Conservation (phyloP, 2,329 filamentous ascomycete species). For the Penicillium aurantiogriseum region DNA sequence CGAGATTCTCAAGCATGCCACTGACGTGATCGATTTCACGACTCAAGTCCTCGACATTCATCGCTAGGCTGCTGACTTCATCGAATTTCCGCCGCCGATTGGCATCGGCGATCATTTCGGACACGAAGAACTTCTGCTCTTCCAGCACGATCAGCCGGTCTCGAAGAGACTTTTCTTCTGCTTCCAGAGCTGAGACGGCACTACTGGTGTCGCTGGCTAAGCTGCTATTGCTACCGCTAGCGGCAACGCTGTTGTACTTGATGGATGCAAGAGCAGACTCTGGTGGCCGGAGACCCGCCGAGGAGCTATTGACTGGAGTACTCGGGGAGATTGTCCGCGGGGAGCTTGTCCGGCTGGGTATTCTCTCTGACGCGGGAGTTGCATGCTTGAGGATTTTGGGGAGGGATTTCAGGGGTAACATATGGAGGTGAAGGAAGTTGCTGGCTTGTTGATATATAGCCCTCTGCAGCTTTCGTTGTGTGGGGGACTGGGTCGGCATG, state of each 20-base stretch:
- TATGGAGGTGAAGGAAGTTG: slow-evolving; percentile 81
- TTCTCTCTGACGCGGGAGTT: slow-evolving; percentile 48
- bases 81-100: slow-evolving; percentile 77
- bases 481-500: slow-evolving; percentile 67
- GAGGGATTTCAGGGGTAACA: slow-evolving; percentile 79
- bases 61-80: slow-evolving; percentile 74
- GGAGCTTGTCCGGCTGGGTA: slow-evolving; percentile 20
- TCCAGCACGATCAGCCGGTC: slow-evolving; percentile 81
- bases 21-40: slow-evolving; percentile 70
- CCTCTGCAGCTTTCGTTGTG: slow-evolving; percentile 73
- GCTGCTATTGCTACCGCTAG: slow-evolving; percentile 52
- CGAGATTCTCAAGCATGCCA: slow-evolving; percentile 64
- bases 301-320: slow-evolving; percentile 24
- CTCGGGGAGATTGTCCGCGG: slow-evolving; percentile 25
- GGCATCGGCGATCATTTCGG: slow-evolving; percentile 77
- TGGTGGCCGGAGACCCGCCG: slow-evolving; percentile 30
- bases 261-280: slow-evolving; percentile 57
- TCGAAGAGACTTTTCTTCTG: slow-evolving; percentile 77
- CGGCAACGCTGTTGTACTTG: slow-evolving; percentile 54
- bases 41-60: slow-evolving; percentile 79
- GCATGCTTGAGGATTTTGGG: slow-evolving; percentile 66
- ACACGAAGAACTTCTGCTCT: slow-evolving; percentile 87
- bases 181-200: slow-evolving; percentile 67
- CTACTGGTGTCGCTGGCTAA: slow-evolving; percentile 55
- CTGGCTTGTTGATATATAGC: slow-evolving; percentile 80